phyloP scores from a whole-genome alignment of 495 filamentous ascomycete species.

The Aspergillus sclerotioniger region DNA sequence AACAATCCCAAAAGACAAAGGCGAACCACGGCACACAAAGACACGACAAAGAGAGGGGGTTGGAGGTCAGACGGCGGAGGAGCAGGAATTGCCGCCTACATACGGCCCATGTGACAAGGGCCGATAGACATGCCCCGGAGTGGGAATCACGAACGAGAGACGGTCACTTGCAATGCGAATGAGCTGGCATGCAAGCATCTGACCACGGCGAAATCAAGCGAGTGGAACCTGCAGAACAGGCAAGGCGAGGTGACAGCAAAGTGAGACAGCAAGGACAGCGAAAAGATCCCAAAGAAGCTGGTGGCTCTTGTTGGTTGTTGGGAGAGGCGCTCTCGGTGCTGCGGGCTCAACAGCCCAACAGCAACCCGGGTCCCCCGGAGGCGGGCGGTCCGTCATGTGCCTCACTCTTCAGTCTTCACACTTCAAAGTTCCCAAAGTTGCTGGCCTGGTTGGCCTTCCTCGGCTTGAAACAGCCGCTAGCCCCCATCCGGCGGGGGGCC shows the following conservation, averaged over 20 bases:
- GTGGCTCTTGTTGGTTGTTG: constrained; percentile 11
- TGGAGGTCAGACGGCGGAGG: constrained; percentile 23
- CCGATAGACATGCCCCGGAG: constrained; percentile 28
- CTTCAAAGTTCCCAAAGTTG: too few relatives aligned
- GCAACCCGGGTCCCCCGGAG: constrained; percentile 14
- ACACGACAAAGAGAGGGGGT: constrained; percentile 6
- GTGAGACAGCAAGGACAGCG: constrained; percentile 1
- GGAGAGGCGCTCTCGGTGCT: constrained; percentile 11
- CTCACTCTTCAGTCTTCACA: constrained; percentile 1
- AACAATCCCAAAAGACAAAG: constrained; percentile 8
- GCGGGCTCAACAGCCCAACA: constrained; percentile 22
- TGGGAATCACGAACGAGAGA: constrained; percentile 17
- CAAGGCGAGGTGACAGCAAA: background rate
- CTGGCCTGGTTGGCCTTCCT: constrained; percentile 1
- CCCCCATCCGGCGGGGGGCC: background rate
- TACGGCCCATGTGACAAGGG: constrained; percentile 45
- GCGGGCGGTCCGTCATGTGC: constrained; percentile 8
- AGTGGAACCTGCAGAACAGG: constrained; percentile 1
- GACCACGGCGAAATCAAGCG: constrained; percentile 6
- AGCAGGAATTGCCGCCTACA: constrained; percentile 36
- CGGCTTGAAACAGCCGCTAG: constrained; percentile 13
- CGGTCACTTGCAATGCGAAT: constrained; percentile 1
- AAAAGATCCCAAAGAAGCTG: background rate
- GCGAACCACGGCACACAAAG: constrained; percentile 6
- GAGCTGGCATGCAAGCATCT: constrained; percentile 1